These are phyloP conservation scores for Moesziomyces globuligerus DNA, from an alignment of 1,284 basidiomycete species.

Conservation along the genomic window DNA sequence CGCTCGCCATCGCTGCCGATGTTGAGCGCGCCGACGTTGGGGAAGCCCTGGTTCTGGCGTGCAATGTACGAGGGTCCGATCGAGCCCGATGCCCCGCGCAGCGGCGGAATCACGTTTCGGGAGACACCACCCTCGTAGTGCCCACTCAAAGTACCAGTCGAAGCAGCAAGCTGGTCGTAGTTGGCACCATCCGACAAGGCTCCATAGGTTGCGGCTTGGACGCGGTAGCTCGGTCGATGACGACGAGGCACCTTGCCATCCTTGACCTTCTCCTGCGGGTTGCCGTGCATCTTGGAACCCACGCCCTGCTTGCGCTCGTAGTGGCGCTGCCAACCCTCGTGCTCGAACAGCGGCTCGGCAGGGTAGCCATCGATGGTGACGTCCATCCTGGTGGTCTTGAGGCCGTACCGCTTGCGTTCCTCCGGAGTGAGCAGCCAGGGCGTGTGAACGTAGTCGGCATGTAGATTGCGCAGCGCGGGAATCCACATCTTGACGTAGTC, in stretches of 20 bases:
- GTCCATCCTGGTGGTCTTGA: slow-evolving; percentile 57
- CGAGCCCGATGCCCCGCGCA: slow-evolving; percentile 34
- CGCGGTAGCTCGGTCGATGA: slow-evolving; percentile 41
- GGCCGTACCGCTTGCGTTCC: slow-evolving; percentile 53
- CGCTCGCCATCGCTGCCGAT: slow-evolving; percentile 16
- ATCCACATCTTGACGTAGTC: slow-evolving; percentile 72
- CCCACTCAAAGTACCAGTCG: slow-evolving; percentile 18
- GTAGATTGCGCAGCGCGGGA: slow-evolving; percentile 69
- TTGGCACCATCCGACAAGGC: slow-evolving; percentile 21
- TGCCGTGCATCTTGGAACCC: slow-evolving; percentile 61
- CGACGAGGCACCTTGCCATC: slow-evolving; percentile 54
- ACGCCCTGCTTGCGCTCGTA: slow-evolving; percentile 60
- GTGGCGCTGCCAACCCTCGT: slow-evolving; percentile 58
- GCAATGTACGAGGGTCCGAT: slow-evolving; percentile 28
- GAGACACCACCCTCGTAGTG: slow-evolving; percentile 6
- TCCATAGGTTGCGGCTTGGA: slow-evolving; percentile 31
- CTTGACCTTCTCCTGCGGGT: slow-evolving; percentile 63
- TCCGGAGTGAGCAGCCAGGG: slow-evolving; percentile 54
- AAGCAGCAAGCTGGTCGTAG: slow-evolving; percentile 36
- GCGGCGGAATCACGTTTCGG: slow-evolving; percentile 40
- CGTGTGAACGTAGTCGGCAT: slow-evolving; percentile 62
- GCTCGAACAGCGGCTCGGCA: slow-evolving; percentile 50
- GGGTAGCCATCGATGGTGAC: slow-evolving; percentile 60
- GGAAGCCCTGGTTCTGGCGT: slow-evolving; percentile 10
- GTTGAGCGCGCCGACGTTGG: slow-evolving; percentile 22